These are phyloP conservation scores for Vicia faba DNA, from an alignment of 306 rosid genomes.

Conservation along the genomic window DNA sequence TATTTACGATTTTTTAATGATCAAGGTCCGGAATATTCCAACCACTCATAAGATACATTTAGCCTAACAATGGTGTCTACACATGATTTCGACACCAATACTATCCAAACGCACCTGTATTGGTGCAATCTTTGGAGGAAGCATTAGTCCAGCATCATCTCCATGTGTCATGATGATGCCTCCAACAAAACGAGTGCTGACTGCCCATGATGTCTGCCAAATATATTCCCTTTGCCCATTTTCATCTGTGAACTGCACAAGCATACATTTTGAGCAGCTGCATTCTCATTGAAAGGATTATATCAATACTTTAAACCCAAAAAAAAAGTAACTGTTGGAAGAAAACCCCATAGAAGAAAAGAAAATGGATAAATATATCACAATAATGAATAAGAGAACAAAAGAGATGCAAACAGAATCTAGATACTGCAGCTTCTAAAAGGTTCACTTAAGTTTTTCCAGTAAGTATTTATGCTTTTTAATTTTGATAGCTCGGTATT, in stretches of 20 bases:
- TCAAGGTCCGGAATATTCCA: conserved; percentile 24
- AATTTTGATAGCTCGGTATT: not conserved
- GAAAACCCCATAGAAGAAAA: conserved; percentile 10
- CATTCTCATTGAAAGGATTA: conserved; percentile 28
- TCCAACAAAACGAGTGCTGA: conserved; percentile 96
- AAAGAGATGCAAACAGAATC: conserved; percentile 8
- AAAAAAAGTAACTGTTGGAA: not conserved
- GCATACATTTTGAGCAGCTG: conserved; percentile 40
- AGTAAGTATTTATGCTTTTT: not conserved
- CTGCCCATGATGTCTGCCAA: conserved; percentile 99
- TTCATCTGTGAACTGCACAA: conserved; percentile 88
- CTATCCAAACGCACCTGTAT: conserved; percentile 62
- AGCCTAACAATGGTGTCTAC: conserved; percentile 11
- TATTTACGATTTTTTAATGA: conserved; percentile 23
- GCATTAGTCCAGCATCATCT: conserved; percentile 92
- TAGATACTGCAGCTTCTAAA: conserved; percentile 22
- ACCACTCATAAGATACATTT: conserved; percentile 2
- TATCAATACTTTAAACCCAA: conserved; percentile 23
- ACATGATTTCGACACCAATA: conserved; percentile 9
- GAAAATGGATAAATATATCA: not conserved
- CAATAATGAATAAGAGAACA: conserved; percentile 1
- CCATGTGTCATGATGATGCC: conserved; percentile 98
- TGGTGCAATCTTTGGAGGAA: conserved; percentile 93
- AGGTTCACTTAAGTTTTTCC: conserved; percentile 11
- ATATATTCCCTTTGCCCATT: conserved; percentile 77